phyloP scores from a whole-genome alignment of 176 grass and related monocot species.

The Cenchrus americanus region DNA sequence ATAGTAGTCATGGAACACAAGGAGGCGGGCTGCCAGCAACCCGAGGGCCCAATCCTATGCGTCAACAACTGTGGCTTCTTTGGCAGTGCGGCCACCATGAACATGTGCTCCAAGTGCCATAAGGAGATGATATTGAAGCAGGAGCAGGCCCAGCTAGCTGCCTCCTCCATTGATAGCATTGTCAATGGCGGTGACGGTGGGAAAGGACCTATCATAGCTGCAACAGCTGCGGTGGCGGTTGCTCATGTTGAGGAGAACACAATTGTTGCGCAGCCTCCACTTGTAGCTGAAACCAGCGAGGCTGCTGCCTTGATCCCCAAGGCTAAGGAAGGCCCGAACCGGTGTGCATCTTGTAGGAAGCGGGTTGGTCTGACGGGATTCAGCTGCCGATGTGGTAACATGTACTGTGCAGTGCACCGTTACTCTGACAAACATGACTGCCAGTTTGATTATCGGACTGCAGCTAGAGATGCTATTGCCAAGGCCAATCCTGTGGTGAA shows the following conservation, averaged over 20 bases:
- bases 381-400: conserved; percentile 81
- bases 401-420: conserved; percentile 79
- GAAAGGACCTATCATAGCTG: conserved; percentile 49
- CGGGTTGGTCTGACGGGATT: conserved; percentile 88
- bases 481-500: conserved; percentile 98
- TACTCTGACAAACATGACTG: conserved; percentile 98
- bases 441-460: conserved; percentile 87
- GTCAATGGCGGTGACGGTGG: conserved; percentile 71
- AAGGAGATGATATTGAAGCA: conserved; percentile 91
- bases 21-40: conserved; percentile 89
- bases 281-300: conserved; percentile 40
- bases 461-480: conserved; percentile 80
- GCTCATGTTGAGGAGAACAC: conserved; percentile 52
- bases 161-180: conserved; percentile 79
- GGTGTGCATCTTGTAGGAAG: conserved; percentile 81
- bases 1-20: conserved; percentile 79
- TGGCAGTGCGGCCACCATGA: conserved; percentile 79
- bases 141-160: conserved; percentile 73
- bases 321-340: conserved; percentile 78
- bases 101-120: conserved; percentile 99
- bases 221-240: conserved; percentile 35
- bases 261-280: conserved; percentile 41
- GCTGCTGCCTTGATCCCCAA: conserved; percentile 47
- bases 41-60: conserved; percentile 90
- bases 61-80: conserved; percentile 99